These are phyloP conservation scores for Seiridium unicorne DNA, from an alignment of 2,329 filamentous ascomycete genomes.

Conservation along the genomic window DNA sequence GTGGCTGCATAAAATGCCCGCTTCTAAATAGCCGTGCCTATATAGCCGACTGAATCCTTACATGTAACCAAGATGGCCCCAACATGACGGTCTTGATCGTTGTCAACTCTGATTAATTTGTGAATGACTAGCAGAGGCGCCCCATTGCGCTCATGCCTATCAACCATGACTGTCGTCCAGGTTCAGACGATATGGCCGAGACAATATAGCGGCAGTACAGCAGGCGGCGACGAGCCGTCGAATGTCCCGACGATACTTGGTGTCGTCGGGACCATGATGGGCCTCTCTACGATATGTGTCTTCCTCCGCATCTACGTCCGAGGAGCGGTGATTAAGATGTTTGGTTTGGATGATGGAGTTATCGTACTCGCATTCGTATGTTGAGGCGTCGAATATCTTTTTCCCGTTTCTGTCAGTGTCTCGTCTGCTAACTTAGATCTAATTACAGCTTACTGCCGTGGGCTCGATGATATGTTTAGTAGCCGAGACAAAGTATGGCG, in stretches of 20 bases:
- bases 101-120: not conserved
- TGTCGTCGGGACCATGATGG: slow-evolving; percentile 6
- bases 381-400: not conserved
- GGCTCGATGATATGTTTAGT: slow-evolving; percentile 11
- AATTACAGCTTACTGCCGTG: slow-evolving; percentile 7
- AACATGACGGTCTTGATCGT: not conserved
- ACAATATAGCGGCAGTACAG: not conserved
- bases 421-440: not conserved
- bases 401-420: too few species aligned
- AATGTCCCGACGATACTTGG: slow-evolving; percentile 5
- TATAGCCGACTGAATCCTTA: not conserved
- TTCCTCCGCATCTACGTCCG: slow-evolving; percentile 9
- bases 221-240: not conserved
- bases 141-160: not conserved
- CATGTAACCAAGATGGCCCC: not conserved
- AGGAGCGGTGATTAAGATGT: slow-evolving; percentile 8
- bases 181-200: not conserved
- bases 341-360: slow-evolving; percentile 9
- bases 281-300: not conserved
- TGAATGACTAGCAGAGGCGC: not conserved
- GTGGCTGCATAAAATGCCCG: not conserved
- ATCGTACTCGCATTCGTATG: slow-evolving; percentile 10
- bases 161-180: not conserved
- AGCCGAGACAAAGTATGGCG: slow-evolving; percentile 8
- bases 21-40: not conserved